phyloP scores from a whole-genome alignment of 2,329 filamentous ascomycete species.

The Talaromyces sp. region DNA sequence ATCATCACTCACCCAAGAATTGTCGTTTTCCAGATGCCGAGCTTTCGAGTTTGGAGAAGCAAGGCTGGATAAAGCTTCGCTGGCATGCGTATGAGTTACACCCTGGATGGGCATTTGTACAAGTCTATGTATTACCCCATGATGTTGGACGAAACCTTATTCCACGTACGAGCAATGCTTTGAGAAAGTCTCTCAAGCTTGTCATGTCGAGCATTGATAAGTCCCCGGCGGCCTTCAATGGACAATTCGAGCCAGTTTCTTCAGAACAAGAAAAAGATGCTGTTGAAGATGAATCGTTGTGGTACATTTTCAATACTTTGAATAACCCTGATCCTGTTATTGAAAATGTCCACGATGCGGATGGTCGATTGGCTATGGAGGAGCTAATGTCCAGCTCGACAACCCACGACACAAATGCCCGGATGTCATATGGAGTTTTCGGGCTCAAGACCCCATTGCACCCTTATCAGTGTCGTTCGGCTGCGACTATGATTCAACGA shows the following conservation, averaged over 20 bases:
- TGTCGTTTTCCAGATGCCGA: constrained; percentile 18
- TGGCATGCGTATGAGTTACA: constrained; percentile 15
- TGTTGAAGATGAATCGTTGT: constrained; percentile 41
- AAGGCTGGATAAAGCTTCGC: constrained; percentile 32
- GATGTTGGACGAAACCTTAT: constrained; percentile 31
- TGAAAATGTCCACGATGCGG: constrained; percentile 25
- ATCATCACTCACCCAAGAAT: neutral
- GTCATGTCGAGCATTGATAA: constrained; percentile 38
- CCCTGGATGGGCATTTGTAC: constrained; percentile 19
- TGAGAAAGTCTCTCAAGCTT: constrained; percentile 33
- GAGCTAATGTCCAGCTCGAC: constrained; percentile 25
- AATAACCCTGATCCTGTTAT: constrained; percentile 33
- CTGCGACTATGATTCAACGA: constrained; percentile 77
- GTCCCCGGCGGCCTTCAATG: constrained; percentile 36
- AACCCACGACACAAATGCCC: constrained; percentile 9
- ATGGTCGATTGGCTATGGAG: constrained; percentile 33
- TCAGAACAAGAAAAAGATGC: constrained; percentile 13
- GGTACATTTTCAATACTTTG: constrained; percentile 49
- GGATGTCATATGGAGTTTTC: constrained; percentile 21
- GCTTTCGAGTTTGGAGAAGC: constrained; percentile 24
- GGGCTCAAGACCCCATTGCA: constrained; percentile 60
- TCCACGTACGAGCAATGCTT: constrained; percentile 27
- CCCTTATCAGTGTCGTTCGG: constrained; percentile 73
- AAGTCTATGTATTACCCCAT: constrained; percentile 38
- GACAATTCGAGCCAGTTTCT: constrained; percentile 15